Conservation (phyloP, 768 basidiomycete genomes). For the Rhodosporidiobolus sp. region DNA sequence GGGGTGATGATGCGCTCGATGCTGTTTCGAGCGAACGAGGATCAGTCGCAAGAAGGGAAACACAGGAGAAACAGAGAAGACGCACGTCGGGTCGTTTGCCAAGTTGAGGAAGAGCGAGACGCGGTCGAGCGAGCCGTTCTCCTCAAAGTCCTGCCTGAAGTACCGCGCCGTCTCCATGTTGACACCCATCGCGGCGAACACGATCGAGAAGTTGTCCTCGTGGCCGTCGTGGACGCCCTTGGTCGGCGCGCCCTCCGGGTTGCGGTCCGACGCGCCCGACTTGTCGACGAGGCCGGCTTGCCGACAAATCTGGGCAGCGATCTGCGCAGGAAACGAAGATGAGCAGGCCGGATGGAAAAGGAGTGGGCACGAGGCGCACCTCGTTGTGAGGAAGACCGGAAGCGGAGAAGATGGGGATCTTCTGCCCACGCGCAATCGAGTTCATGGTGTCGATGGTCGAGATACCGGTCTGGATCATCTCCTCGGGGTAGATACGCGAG, state of each 20-base stretch:
- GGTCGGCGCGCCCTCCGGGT: slow-evolving; percentile 83
- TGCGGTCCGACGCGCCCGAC: slow-evolving; percentile 74
- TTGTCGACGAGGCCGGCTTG: slow-evolving; percentile 96
- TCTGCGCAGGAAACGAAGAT: slow-evolving; percentile 55
- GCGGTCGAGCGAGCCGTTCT: slow-evolving; percentile 93
- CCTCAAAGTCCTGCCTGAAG: slow-evolving; percentile 99
- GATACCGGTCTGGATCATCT: slow-evolving; percentile 99
- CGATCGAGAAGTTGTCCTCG: slow-evolving; percentile 99
- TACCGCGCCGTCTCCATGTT: slow-evolving; percentile 99
- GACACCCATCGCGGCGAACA: slow-evolving; percentile 99
- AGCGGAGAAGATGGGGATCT: slow-evolving; percentile 99
- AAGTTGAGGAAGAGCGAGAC: slow-evolving; percentile 97
- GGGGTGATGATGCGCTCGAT: slow-evolving; percentile 99
- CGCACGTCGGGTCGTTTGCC: slow-evolving; percentile 89
- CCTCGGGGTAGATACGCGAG: slow-evolving; percentile 98
- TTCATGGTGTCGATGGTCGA: slow-evolving; percentile 98
- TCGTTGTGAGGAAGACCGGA: slow-evolving; percentile 99
- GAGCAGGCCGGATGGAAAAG: slow-evolving; percentile 15
- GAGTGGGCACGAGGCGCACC: slow-evolving; percentile 53
- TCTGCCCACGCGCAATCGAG: slow-evolving; percentile 98
- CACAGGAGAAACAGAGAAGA: background rate
- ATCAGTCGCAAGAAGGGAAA: background rate
- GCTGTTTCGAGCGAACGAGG: too few species aligned
- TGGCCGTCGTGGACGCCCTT: slow-evolving; percentile 98
- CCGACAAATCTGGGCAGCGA: slow-evolving; percentile 99